Percentiles rank a stretch among this genome's conserved stretches.
Conservation (phyloP, 768 basidiomycete species). For the Cystofilobasidium bisporidii region DNA sequence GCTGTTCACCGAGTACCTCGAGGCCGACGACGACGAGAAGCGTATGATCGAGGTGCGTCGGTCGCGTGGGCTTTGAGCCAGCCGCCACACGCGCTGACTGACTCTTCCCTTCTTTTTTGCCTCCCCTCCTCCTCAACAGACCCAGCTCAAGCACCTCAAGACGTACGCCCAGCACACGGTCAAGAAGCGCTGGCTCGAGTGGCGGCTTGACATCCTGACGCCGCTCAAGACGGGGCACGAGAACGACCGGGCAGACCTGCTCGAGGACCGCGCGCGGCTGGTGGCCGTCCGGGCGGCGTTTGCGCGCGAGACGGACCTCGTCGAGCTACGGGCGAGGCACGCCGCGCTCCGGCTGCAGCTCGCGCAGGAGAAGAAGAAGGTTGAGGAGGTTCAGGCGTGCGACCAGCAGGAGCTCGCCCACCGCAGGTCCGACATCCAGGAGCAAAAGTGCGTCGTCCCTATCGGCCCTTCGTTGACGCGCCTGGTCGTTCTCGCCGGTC, state of each 20-base stretch:
- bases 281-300: constrained; percentile 29
- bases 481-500: too few relatives aligned
- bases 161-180: constrained; percentile 38
- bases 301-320: constrained; percentile 29
- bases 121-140: constrained; percentile 26
- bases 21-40: constrained; percentile 39
- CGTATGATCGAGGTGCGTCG: constrained; percentile 38
- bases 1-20: constrained; percentile 40
- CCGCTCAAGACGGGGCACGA: constrained; percentile 35
- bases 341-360: constrained; percentile 36
- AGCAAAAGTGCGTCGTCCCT: constrained; percentile 27
- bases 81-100: too few relatives aligned
- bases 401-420: constrained; percentile 23
- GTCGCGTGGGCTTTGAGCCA: constrained; percentile 4
- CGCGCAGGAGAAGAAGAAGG: constrained; percentile 35
- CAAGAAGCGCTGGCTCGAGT: constrained; percentile 39
- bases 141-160: constrained; percentile 34
- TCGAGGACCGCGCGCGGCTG: constrained; percentile 35
- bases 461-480: too few relatives aligned
- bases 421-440: constrained; percentile 19
- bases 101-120: too few relatives aligned
- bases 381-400: constrained; percentile 31
- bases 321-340: constrained; percentile 33
- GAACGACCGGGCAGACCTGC: constrained; percentile 27
- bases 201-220: constrained; percentile 36